Base-by-base conservation (phyloP, 2,329 filamentous ascomycete species). In the Huntiella omanensis region DNA sequence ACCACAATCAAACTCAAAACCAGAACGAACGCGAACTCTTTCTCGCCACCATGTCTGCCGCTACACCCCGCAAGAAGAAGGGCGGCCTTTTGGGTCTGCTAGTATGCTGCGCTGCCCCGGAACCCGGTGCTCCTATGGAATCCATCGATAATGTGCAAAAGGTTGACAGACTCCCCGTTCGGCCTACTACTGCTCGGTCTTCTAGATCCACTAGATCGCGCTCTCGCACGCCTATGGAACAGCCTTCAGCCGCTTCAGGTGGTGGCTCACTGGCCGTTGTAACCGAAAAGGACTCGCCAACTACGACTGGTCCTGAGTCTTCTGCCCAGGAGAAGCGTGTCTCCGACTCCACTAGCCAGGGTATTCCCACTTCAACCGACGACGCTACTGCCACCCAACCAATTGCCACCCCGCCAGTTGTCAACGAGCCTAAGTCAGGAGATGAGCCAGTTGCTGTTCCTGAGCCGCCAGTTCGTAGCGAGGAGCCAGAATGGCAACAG, bases 21-120 rank as follows among this genome's bases (percentile, higher is more conserved):
- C 39, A 37, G 40, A 33, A 46, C 45, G 48, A 50, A 40, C 48
- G 48, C 32, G 48, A 47, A 36, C 44, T 50, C 11, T 47, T 50
- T n/a, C 44, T 50, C 35, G 48, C 48, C 32, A 47, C 48, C 11
- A 50, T 50, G 48, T 44, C 48, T 41, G 62, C 66, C 49, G 69
- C 68, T 56, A 35, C 46, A 3, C 65, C 64, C 59, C 74, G 73
- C 60, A 71, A 70, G 58, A 68, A 66, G 56, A 66, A 62, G 45
- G 66, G 68, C 49, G 69, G 70, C n/a, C 59, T 77, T 40, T 59
- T 76, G 33, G 64, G 72, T 17, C 69, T 83, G 46, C 65, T 84
- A 49, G 75, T 70, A 50, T 84, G 80, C 63, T 83, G 80, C 58
- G 69, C 67, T 47, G 68, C 75, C 36, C 74, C 77, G 43, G 76